Base-by-base conservation (phyloP, 805 yeast genomes). In the Starmerella bacillaris region DNA sequence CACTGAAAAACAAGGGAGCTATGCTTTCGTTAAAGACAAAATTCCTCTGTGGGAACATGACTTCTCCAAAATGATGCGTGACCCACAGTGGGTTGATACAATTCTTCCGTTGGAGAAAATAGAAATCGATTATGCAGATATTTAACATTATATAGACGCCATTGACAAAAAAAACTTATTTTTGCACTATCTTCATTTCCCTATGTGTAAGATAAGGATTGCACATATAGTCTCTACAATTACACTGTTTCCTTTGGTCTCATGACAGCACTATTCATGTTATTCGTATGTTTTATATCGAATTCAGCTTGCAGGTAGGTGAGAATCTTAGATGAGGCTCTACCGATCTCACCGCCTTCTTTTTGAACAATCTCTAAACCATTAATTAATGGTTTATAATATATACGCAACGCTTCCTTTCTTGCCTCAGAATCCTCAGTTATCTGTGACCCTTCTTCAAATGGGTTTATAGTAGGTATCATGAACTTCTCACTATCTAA, bases 21-120 rank as follows among this genome's bases (percentile, higher is more conserved):
- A 73, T 51, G 54, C 57, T 11, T 58, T 57, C 21, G 61, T 74
- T 7, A 50, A 61, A 35, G 49, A 55, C 14, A 59, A 58, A 31
- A 57, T 63, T 2, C 60, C 61, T 3, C 58, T 74, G 4, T 40
- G 38, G 36, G 67, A 64, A 39, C 73, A 71, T 51, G 94, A 65
- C 53, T 84, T 67, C 50, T 71, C 74, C 49, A 70, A 67, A 48
- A 68, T 67, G 27, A 56, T 86, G 35, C 63, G 96, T 39, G 94
- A 86, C 52, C 67, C 76, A 20, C 72, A 78, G 51, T 86, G 95
- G 95, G 83, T 86, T 7, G 46, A 36, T 14, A 22, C 37, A 18
- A 44, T 38, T 2, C 24, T 46, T 17, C 41, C 41, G 9, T 21
- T 30, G 12, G 33, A 27, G 3, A 2, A 15, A 9, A 16, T 9